Conservation (phyloP, 805 yeast genomes). For the Gaillardinia entomophila region DNA sequence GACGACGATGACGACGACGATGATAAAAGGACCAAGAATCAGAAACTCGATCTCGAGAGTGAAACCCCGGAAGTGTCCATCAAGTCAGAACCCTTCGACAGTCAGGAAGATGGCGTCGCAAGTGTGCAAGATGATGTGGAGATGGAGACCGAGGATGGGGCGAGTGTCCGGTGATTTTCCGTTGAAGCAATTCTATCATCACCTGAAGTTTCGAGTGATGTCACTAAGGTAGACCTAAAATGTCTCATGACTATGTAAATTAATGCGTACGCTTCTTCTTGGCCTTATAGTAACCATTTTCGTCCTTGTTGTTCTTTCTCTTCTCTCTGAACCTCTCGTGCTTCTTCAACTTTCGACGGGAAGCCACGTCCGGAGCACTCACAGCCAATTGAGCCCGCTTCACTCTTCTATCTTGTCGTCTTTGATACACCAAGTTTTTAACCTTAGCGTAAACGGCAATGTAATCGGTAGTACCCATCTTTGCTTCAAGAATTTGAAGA, state of each 20-base stretch:
- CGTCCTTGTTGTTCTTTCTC: conserved; percentile 70
- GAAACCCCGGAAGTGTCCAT: conserved; percentile 1
- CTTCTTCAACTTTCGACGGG: conserved; percentile 68
- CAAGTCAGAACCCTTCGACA: conserved; percentile 1
- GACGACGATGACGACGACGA: conserved; percentile 5
- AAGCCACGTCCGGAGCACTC: conserved; percentile 76
- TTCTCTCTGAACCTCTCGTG: conserved; percentile 73
- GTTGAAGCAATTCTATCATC: no score
- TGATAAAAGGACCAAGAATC: conserved; percentile 5
- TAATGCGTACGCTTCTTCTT: conserved; percentile 42
- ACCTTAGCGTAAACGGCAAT: conserved; percentile 57
- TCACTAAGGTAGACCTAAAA: background rate
- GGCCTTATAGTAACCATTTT: conserved; percentile 65
- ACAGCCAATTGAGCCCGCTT: conserved; percentile 72
- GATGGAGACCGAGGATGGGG: background rate
- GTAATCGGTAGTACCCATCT: conserved; percentile 68
- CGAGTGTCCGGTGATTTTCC: background rate
- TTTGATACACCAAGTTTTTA: conserved; percentile 49
- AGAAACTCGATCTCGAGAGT: conserved; percentile 5
- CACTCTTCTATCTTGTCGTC: conserved; percentile 72
- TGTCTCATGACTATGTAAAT: conserved; percentile 1
- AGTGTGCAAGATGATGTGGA: background rate
- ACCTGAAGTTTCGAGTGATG: conserved; percentile 1
- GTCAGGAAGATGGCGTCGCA: background rate
- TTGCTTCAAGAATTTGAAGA: conserved; percentile 56